phyloP scores from a whole-genome alignment of 768 basidiomycete genomes.

The Botryobasidium botryosum region DNA sequence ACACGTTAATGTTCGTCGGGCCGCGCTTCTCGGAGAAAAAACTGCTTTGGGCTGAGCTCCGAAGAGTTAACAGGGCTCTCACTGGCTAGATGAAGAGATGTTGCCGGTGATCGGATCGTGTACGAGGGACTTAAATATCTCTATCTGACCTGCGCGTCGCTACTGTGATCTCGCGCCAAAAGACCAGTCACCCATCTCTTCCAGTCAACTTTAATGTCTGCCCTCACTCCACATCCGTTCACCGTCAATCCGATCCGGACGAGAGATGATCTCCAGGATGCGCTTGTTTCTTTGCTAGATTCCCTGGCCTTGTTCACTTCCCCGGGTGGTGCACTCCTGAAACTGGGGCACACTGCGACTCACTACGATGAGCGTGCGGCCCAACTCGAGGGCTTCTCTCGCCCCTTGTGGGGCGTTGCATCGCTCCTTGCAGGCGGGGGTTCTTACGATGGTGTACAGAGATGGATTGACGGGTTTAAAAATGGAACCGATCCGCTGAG shows the following conservation, averaged over 20 bases:
- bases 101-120: too few species aligned
- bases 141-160: too few species aligned
- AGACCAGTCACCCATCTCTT: too few species aligned
- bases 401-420: constrained; percentile 61
- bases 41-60: too few species aligned
- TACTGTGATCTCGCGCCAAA: too few species aligned
- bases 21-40: too few species aligned
- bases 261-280: constrained; percentile 38
- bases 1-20: too few species aligned
- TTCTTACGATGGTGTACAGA: constrained; percentile 35
- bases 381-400: constrained; percentile 59
- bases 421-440: constrained; percentile 49
- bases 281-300: constrained; percentile 42
- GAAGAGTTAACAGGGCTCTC: too few species aligned
- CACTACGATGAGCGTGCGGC: constrained; percentile 44
- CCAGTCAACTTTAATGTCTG: too few species aligned
- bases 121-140: too few species aligned
- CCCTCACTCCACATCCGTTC: too few species aligned
- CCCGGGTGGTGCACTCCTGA: constrained; percentile 52
- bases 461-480: constrained; percentile 50
- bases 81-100: too few species aligned
- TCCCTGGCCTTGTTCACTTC: constrained; percentile 54
- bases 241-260: constrained; percentile 40
- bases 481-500: constrained; percentile 50
- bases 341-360: constrained; percentile 43